Percentiles rank a stretch among this genome's conserved stretches.
These are phyloP conservation scores for Kluyveromyces marxianus DNA, from an alignment of 1,139 yeast genomes.

Conservation along the genomic window DNA sequence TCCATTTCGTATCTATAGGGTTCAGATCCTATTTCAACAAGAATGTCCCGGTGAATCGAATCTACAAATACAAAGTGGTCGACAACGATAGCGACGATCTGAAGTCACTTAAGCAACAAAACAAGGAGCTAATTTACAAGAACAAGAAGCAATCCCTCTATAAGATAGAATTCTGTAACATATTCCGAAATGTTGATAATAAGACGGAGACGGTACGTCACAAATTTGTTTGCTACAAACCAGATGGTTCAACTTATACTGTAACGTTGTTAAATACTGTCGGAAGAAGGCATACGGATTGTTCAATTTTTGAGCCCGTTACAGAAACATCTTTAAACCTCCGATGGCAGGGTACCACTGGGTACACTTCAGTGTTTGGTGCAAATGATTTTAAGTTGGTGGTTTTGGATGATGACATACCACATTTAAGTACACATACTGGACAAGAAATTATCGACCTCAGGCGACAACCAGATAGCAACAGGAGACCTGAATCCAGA, in stretches of 20 bases:
- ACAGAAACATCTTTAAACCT: conserved; percentile 13
- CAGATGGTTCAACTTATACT: conserved; percentile 8
- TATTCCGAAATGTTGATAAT: conserved; percentile 13
- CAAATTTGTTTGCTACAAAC: conserved; percentile 16
- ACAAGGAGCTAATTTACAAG: conserved; percentile 10
- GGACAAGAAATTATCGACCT: conserved; percentile 12
- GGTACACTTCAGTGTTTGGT: conserved; percentile 29
- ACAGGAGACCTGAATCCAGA: conserved; percentile 16
- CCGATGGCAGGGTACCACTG: conserved; percentile 29
- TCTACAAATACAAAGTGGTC: conserved; percentile 24
- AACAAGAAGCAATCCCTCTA: conserved; percentile 11
- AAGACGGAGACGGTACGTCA: conserved; percentile 18
- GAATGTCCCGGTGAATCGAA: conserved; percentile 24
- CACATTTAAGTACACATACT: conserved; percentile 23
- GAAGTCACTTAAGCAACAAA: conserved; percentile 6
- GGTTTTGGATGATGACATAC: conserved; percentile 28
- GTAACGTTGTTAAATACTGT: conserved; percentile 18
- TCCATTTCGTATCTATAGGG: conserved; percentile 28
- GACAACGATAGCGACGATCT: conserved; percentile 12
- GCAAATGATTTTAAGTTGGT: conserved; percentile 24
- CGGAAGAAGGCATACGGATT: conserved; percentile 23
- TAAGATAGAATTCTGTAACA: conserved; percentile 19
- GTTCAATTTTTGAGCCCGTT: conserved; percentile 13
- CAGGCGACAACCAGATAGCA: neutral
- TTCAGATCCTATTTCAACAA: conserved; percentile 26